Conservation (phyloP, 345 rosid species). For the Dipteronia sinensis region DNA sequence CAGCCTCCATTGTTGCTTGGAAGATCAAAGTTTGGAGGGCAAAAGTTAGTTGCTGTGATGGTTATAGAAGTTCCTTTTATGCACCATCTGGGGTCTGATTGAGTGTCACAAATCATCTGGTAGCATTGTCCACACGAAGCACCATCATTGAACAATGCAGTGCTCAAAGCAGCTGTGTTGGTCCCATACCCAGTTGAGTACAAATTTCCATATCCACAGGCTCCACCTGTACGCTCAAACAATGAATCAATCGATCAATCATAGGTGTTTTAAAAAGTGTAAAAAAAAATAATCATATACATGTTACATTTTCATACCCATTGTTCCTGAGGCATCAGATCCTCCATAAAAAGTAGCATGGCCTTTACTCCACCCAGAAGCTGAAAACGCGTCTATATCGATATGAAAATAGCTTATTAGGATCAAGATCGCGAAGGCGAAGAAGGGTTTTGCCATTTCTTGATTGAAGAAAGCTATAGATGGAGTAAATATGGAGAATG, state of each 20-base stretch:
- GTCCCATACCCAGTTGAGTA: constrained; percentile 68
- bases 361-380: constrained; percentile 62
- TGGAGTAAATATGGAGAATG: constrained; percentile 2
- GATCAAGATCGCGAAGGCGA: constrained; percentile 40
- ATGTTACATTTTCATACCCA: constrained; percentile 48
- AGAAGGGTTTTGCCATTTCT: constrained; percentile 38
- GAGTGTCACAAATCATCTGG: constrained; percentile 57
- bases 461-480: not conserved
- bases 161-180: constrained; percentile 73
- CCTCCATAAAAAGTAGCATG: constrained; percentile 92
- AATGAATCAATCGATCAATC: not conserved
- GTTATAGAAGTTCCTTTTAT: constrained; percentile 55
- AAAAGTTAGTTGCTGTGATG: constrained; percentile 75
- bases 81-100: constrained; percentile 68
- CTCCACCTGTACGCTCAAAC: constrained; percentile 51
- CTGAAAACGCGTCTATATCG: constrained; percentile 39
- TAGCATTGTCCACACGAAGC: constrained; percentile 79
- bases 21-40: constrained; percentile 74
- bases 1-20: constrained; percentile 86
- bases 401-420: constrained; percentile 29
- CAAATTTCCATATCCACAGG: constrained; percentile 82
- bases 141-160: constrained; percentile 70
- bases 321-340: constrained; percentile 80
- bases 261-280: not conserved
- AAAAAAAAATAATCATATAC: not conserved